Base-by-base conservation (phyloP, 805 yeast genomes). In the Pichia thaimueangensis region DNA sequence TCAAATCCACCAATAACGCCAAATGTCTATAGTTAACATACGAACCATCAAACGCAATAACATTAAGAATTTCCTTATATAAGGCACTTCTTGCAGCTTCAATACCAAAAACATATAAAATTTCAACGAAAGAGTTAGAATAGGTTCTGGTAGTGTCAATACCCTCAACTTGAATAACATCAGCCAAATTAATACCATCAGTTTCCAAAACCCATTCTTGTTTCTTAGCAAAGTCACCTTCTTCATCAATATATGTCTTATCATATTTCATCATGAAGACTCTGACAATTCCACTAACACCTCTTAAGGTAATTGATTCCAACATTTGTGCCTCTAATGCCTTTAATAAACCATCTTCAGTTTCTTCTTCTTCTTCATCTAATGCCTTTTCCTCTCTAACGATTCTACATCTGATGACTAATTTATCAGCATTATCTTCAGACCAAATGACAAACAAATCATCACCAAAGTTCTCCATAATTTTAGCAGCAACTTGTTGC, bases 121-220 rank as follows among this genome's bases (percentile, higher is more conserved):
- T 80, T 65, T 93, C 99, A 55, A 93, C 95, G 65, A 93, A 93
- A 47, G 96, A 91, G 69, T 93, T 93, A 33, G 97, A 89, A 68
- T 91, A 93, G 4, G 94, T 86, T 60, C 97, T 76, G 13, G 81
- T 62, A 5, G 95, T 73, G 63, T 93, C 97, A 37, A 93, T 96
- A 59, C 98, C 98, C 15, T 88, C 89, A 47, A 88, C 93, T 29
- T 87, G 73, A 82, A 93, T 86, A 39, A 93, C 98, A 56, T 88
- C 96, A 2, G 96, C 82, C 53, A 93, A 73, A 59, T 91, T 94
- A 44, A 86, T 91, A 73, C 99, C 99, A 69, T 93, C 99, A 2
- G 98, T 91, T 76, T 93, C 99, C 63, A 93, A 74, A 30, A 91
- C 97, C 97, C 97, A 93, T 63, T 93, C 97, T 60, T 86, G 89